Base-by-base conservation (phyloP, 2,329 filamentous ascomycete species). In the Hypoxylon sp. region DNA sequence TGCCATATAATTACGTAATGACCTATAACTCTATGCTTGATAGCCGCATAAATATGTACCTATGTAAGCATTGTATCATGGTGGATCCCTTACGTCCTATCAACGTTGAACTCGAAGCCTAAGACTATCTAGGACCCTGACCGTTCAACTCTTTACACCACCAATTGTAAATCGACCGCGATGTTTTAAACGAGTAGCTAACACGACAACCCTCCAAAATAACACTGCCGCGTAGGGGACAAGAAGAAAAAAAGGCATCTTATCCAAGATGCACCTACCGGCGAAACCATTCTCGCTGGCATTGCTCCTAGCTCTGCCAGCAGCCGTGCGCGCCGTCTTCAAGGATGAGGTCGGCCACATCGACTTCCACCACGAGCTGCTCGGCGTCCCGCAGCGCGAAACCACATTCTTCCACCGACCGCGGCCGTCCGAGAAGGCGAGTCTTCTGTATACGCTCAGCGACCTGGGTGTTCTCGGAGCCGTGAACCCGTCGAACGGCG, bases 341-440 rank as follows among this genome's bases (percentile, higher is more conserved):
- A 80, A 83, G 62, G 94, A 99, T 69, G 93, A 99, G 72, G 91
- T 95, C 62, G 92, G 87, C 75, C 82, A 90, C 64, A 83, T 95
- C 70, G 94, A 99, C 74, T 97, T 91, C 76, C 93, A 97, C 74
- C 86, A 96, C 75, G 84, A 90, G 60, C 86, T 97, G 37, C 78
- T 99, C 66, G 94, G 94, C 66, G 75, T 90, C 26, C 91, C 94
- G 45, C 88, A 88, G 69, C 78, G 83, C 69, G 84, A 90, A 57
- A 89, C 90, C 55, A 97, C 93, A 63, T 95, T 97, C 81, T 97
- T 97, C 83, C 91, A 97, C 75, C 88, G 87, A 63, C 93, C 94
- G 27, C 82, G 88, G 65, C 80, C 83, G 57, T 83, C 87, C 62
- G 92, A 93, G 57, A 91, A 90, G 71, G 92, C 92, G 25, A 93